Percentiles rank a stretch among this genome's conserved stretches.
Conservation (phyloP, 106 monocot species). For the Dactylorhiza incarnata region DNA sequence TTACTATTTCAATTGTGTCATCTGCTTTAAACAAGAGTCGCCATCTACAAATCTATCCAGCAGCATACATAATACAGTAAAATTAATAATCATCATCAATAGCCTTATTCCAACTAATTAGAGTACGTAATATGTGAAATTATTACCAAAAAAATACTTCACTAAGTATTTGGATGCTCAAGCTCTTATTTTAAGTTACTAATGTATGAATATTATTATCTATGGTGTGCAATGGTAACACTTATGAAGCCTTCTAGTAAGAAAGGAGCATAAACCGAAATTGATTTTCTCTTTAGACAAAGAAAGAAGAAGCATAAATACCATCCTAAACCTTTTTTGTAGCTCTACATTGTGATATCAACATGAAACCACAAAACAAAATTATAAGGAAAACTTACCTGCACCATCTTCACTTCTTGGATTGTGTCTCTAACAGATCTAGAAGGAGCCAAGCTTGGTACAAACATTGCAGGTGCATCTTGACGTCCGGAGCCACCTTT, state of each 20-base stretch:
- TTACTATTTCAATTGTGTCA: neutral
- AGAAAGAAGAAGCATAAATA: neutral
- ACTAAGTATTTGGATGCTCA: neutral
- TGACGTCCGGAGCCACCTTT: constrained; percentile 19
- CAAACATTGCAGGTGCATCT: constrained; percentile 60
- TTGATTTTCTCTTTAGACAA: neutral
- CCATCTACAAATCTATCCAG: no score
- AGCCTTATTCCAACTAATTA: no score
- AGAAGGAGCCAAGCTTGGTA: constrained; percentile 76
- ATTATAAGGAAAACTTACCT: constrained; percentile 31
- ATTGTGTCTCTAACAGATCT: constrained; percentile 79
- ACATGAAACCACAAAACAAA: neutral
- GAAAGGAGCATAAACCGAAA: no score
- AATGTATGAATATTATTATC: neutral
- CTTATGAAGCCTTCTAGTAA: no score
- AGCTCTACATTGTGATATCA: neutral
- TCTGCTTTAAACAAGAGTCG: neutral
- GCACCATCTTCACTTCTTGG: constrained; percentile 95
- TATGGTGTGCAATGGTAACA: neutral
- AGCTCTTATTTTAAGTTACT: neutral
- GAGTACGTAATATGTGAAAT: no score
- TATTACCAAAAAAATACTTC: no score
- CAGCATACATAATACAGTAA: no score
- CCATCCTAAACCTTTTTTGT: neutral
- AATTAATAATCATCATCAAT: no score